Percentiles rank a stretch among this genome's conserved stretches.
Evolutionary conservation across 768 basidiomycete species (phyloP).

Genomic region (Serpula lacrymans): DNA sequence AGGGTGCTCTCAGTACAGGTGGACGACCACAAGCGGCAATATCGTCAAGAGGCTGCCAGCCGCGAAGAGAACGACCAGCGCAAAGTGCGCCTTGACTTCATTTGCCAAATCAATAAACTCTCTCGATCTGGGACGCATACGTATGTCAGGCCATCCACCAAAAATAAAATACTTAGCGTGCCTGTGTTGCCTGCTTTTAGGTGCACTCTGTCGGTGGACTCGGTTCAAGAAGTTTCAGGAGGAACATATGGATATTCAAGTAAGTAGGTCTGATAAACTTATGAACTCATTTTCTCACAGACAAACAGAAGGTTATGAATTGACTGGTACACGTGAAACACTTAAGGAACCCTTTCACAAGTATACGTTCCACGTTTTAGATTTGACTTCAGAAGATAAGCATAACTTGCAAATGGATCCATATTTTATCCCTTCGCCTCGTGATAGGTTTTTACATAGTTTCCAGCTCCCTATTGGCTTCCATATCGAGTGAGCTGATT

Average conservation of each 20-base stretch:
- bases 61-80: slow-evolving; percentile 9
- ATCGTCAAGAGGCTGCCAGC: slow-evolving; percentile 1
- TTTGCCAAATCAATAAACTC: slow-evolving; percentile 13
- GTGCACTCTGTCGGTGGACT: slow-evolving; percentile 13
- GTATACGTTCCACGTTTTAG: slow-evolving; percentile 23
- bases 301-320: slow-evolving; percentile 7
- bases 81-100: slow-evolving; percentile 13
- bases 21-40: neutral
- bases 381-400: slow-evolving; percentile 24
- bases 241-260: neutral
- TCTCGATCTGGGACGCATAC: slow-evolving; percentile 4
- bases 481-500: slow-evolving; percentile 14
- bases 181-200: slow-evolving; percentile 5
- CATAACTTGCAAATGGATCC: slow-evolving; percentile 24
- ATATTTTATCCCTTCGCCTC: slow-evolving; percentile 18
- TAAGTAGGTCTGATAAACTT: slow-evolving; percentile 11
- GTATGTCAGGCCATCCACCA: no score
- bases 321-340: slow-evolving; percentile 16
- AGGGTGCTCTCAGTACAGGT: slow-evolving; percentile 10
- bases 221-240: slow-evolving; percentile 2
- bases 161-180: neutral
- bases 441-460: slow-evolving; percentile 10
- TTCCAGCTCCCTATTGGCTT: slow-evolving; percentile 18
- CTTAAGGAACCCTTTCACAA: slow-evolving; percentile 13
- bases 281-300: neutral